Evolutionary conservation across 768 basidiomycete genomes (phyloP).

Genomic region (Amanita fuliginea): DNA sequence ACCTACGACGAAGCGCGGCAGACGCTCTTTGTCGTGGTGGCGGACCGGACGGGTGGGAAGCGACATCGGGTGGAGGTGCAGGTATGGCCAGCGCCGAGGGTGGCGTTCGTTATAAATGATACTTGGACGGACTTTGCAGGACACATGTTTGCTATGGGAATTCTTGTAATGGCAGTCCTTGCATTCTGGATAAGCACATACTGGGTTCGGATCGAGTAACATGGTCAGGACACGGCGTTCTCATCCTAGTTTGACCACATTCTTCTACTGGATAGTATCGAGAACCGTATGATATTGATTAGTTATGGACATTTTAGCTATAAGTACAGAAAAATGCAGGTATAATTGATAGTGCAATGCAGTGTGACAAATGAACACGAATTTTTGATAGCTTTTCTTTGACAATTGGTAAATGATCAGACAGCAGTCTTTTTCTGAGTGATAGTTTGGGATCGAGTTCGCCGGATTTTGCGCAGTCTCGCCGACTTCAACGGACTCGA

Average conservation of each 20-base stretch:
- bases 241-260: too few relatives aligned
- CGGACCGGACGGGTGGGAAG: conserved; percentile 30
- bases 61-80: conserved; percentile 42
- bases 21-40: conserved; percentile 58
- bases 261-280: too few relatives aligned
- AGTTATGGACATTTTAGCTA: not conserved
- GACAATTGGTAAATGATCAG: not conserved
- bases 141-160: not conserved
- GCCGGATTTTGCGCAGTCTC: not conserved
- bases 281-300: too few relatives aligned
- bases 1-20: conserved; percentile 55
- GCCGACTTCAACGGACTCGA: not conserved
- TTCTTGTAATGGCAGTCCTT: not conserved
- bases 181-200: not conserved
- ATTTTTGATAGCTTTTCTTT: not conserved
- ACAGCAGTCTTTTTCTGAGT: not conserved
- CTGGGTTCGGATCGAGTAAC: not conserved
- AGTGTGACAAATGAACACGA: not conserved
- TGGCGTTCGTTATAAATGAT: conserved; percentile 45
- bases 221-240: too few relatives aligned
- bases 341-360: not conserved
- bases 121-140: conserved; percentile 49
- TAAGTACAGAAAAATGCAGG: not conserved
- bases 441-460: not conserved
- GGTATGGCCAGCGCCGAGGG: conserved; percentile 39